Percentiles rank a stretch among this genome's conserved stretches.
Conservation (phyloP, 805 yeast species). For the Cyberlindnera americana region DNA sequence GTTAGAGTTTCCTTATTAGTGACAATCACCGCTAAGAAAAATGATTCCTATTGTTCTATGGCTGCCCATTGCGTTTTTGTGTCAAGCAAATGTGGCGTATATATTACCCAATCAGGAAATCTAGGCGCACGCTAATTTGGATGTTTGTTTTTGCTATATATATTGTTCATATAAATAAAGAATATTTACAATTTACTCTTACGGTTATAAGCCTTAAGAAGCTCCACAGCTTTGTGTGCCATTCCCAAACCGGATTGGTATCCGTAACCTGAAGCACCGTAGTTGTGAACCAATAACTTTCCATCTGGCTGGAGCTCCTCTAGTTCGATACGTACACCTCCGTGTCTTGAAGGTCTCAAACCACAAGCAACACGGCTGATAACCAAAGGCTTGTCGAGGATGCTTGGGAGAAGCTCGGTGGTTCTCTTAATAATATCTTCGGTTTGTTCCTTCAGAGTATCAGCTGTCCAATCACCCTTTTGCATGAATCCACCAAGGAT, state of each 20-base stretch:
- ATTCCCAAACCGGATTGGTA: slow-evolving; percentile 66
- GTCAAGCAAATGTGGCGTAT: background rate
- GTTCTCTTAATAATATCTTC: slow-evolving; percentile 61
- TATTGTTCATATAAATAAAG: too few species aligned
- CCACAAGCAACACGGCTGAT: slow-evolving; percentile 69
- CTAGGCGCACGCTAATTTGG: too few species aligned
- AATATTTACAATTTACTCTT: slow-evolving; percentile 6
- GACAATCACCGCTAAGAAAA: too few species aligned
- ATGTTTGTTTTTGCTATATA: too few species aligned
- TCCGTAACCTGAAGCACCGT: slow-evolving; percentile 68
- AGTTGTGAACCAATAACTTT: slow-evolving; percentile 56
- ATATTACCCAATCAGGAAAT: background rate
- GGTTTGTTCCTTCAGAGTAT: slow-evolving; percentile 54
- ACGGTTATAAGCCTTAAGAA: slow-evolving; percentile 17
- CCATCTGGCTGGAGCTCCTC: slow-evolving; percentile 40
- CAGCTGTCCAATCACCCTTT: slow-evolving; percentile 57
- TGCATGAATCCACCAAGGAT: slow-evolving; percentile 76
- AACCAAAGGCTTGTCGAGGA: slow-evolving; percentile 43
- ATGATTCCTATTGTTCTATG: too few species aligned
- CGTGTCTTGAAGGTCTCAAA: slow-evolving; percentile 69
- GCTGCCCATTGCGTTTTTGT: too few species aligned
- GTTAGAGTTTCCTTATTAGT: background rate
- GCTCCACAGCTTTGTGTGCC: slow-evolving; percentile 45
- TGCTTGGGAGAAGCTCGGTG: slow-evolving; percentile 46
- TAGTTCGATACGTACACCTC: slow-evolving; percentile 68